These are phyloP conservation scores for Pseudogymnoascus sp. DNA, from an alignment of 2,329 filamentous ascomycete genomes.

Conservation along the genomic window DNA sequence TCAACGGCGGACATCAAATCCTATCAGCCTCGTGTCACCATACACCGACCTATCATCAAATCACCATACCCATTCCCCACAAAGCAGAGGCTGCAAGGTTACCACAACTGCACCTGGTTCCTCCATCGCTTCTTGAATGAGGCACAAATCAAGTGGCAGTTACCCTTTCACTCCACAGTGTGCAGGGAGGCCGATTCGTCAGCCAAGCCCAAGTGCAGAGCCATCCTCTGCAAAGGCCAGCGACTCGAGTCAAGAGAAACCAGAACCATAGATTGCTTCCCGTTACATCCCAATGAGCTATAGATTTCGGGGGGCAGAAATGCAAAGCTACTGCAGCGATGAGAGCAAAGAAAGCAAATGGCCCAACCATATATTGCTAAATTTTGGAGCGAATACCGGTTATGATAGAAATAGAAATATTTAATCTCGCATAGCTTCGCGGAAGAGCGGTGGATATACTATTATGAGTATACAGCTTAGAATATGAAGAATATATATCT, in stretches of 20 bases:
- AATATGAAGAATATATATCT: neutral
- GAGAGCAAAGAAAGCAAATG: neutral
- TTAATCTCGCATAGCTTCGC: neutral
- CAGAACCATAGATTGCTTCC: neutral
- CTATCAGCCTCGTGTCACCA: neutral
- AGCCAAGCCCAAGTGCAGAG: neutral
- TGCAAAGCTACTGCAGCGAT: neutral
- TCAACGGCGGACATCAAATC: neutral
- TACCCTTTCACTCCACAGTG: neutral
- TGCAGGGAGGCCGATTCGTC: neutral
- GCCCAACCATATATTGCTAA: neutral
- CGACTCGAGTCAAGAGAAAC: neutral
- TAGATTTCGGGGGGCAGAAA: neutral
- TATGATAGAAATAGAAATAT: neutral
- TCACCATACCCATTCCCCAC: neutral
- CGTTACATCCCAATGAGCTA: neutral
- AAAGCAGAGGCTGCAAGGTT: neutral
- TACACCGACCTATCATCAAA: neutral
- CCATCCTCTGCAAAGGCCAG: neutral
- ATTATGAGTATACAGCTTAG: neutral
- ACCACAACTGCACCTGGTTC: neutral
- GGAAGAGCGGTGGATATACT: neutral
- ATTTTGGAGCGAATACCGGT: neutral
- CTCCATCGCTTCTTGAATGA: neutral
- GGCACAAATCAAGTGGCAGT: neutral